Conservation (phyloP, 805 yeast species). For the Crinitomyces ghanaensis region DNA sequence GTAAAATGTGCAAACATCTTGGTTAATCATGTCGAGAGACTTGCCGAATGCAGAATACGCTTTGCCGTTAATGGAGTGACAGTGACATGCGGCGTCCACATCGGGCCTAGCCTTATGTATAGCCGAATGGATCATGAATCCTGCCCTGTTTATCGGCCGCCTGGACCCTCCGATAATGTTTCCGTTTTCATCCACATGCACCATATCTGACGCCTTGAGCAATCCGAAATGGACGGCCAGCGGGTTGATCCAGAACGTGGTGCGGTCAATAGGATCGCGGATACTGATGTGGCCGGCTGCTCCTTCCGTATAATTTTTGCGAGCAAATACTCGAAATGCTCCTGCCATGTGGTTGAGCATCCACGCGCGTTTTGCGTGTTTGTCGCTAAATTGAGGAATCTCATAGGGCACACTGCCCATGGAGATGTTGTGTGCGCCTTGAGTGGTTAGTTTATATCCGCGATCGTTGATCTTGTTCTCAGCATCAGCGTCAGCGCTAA, state of each 20-base stretch:
- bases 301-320: conserved; percentile 67
- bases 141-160: conserved; percentile 53
- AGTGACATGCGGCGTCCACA: conserved; percentile 60
- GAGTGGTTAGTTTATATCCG: conserved; percentile 6
- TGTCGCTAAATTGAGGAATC: conserved; percentile 41
- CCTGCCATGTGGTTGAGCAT: conserved; percentile 67
- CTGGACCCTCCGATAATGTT: conserved; percentile 49
- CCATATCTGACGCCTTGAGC: conserved; percentile 50
- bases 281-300: conserved; percentile 79
- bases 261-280: conserved; percentile 71
- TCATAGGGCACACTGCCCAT: conserved; percentile 37
- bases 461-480: too few species aligned
- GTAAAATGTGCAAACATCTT: conserved; percentile 62
- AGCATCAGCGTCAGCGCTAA: background rate
- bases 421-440: conserved; percentile 51
- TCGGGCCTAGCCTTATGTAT: conserved; percentile 60
- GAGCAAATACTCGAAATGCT: conserved; percentile 72
- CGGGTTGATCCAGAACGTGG: conserved; percentile 85
- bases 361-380: conserved; percentile 38
- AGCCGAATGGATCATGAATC: conserved; percentile 59
- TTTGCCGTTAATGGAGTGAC: conserved; percentile 55
- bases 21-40: conserved; percentile 68
- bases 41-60: conserved; percentile 55
- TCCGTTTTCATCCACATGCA: conserved; percentile 51
- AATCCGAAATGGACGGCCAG: conserved; percentile 63